These are phyloP conservation scores for Mortierella sp. DNA, from an alignment of 371 early-diverging fungal genomes.

Conservation along the genomic window DNA sequence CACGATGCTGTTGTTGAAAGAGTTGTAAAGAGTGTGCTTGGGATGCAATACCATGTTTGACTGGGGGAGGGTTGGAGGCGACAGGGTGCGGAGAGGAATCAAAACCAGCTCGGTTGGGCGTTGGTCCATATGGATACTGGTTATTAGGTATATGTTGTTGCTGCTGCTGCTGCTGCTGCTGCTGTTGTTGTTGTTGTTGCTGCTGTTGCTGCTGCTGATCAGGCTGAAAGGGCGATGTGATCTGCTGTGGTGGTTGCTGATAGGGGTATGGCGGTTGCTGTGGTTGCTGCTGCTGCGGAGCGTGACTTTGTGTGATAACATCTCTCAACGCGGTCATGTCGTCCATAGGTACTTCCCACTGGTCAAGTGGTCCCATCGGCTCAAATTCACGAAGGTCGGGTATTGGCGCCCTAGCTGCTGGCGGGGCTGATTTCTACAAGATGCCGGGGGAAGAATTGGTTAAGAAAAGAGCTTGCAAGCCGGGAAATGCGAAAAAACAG, in stretches of 20 bases:
- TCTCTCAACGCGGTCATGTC: constrained; percentile 58
- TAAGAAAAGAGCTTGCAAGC: neutral
- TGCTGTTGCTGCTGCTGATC: constrained; percentile 18
- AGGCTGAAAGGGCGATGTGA: too few species aligned
- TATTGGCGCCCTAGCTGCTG: constrained; percentile 24
- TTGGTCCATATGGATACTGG: constrained; percentile 13
- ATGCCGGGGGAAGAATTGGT: neutral
- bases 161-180: constrained; percentile 14
- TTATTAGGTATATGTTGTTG: constrained; percentile 12
- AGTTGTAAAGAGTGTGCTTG: constrained; percentile 25
- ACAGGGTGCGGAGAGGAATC: constrained; percentile 36
- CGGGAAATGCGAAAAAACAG: neutral
- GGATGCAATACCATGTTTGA: constrained; percentile 32
- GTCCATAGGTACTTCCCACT: constrained; percentile 75
- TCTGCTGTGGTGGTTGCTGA: constrained; percentile 13
- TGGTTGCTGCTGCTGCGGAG: constrained; percentile 15
- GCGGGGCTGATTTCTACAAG: constrained; percentile 31
- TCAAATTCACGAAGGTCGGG: constrained; percentile 73
- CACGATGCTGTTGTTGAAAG: constrained; percentile 36
- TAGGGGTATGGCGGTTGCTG: constrained; percentile 20
- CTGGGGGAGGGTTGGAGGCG: constrained; percentile 39
- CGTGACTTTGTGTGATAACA: constrained; percentile 39
- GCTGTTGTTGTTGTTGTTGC: constrained; percentile 14
- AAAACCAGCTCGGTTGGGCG: constrained; percentile 8
- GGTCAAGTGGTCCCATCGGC: constrained; percentile 76